Evolutionary conservation across 116 monocot genomes (phyloP).

Genomic region (Dioscorea cayenensis): DNA sequence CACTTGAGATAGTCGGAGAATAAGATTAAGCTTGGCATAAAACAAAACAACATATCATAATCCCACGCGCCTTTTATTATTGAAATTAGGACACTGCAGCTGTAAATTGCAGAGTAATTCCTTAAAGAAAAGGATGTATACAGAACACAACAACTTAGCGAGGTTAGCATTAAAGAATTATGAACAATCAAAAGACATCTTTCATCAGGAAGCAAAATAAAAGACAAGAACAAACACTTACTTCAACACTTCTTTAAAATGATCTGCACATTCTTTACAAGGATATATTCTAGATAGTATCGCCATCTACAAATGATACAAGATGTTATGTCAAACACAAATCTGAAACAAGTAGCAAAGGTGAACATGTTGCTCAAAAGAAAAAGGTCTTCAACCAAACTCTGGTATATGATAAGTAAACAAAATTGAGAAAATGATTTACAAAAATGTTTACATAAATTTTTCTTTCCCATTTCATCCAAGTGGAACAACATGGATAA

Average conservation of each 20-base stretch:
- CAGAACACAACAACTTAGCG: too few relatives aligned
- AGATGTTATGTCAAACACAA: neutral
- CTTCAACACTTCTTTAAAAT: conserved; percentile 85
- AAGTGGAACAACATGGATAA: too few relatives aligned
- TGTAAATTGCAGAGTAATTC: too few relatives aligned
- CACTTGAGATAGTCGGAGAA: neutral
- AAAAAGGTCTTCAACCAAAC: neutral
- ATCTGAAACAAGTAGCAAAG: neutral
- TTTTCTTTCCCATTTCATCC: too few relatives aligned
- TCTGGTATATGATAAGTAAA: too few relatives aligned
- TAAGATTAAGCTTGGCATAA: neutral
- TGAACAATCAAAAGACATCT: neutral
- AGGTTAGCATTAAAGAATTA: neutral
- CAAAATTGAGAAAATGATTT: too few relatives aligned
- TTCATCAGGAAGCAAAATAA: neutral
- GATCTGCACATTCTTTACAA: conserved; percentile 84
- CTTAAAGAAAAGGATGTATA: too few relatives aligned
- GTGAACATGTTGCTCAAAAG: neutral
- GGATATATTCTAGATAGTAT: conserved; percentile 87
- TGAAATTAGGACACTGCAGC: too few relatives aligned
- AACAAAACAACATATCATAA: too few relatives aligned
- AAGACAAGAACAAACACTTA: conserved; percentile 24
- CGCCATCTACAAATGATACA: conserved; percentile 52
- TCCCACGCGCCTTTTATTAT: too few relatives aligned
- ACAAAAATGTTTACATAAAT: too few relatives aligned